Base-by-base conservation (phyloP, 306 rosid genomes). In the Biancaea sappan region DNA sequence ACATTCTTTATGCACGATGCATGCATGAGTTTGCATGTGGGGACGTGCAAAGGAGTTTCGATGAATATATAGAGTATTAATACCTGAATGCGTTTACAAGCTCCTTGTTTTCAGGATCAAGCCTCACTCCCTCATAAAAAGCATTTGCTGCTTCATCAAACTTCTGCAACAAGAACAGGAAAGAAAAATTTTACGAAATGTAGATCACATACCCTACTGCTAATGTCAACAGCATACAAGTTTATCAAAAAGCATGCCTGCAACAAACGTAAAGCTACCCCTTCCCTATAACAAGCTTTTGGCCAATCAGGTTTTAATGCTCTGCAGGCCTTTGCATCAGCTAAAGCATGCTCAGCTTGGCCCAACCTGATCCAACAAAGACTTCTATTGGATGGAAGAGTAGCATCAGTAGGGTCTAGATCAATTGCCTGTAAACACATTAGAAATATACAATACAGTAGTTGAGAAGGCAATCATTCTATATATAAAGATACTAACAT, bases 131-230 rank as follows among this genome's bases (percentile, higher is more conserved):
- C 86, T 90, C 99, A 13, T 90, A 88, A 69, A 92, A 94, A 29
- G 92, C 88, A 60, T 87, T 94, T 59, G 99, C 99, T 44, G 99
- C 99, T 85, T 94, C 99, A 62, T 92, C 98, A 72, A 90, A 92
- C 73, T 82, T 92, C 98, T 94, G 91, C 86, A 84, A 76, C 46
- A 65, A 31, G 19, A 41, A 48, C 34, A 81, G 32, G 31, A 48
- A 70, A 72, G 31, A 15, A 34, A 44, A 69, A 65, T 51, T 50
- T 88, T 12, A 68, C 62, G 5, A 44, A 73, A 26, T 9, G 47
- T n/a, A 54, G 52, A 78, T 34, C 37, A 80, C 15, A 21, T 41
- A 52, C 31, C n/a, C 8, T 29, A 22, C 70, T 53, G 61, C 35
- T n/a, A 75, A 67, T 65, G 50, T 52, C 44, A 70, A 47, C 40